Evolutionary conservation across 2,329 filamentous ascomycete genomes (phyloP), one percentile per base, ranked within the genome.

Genomic region (Pestalotiopsis sp.): DNA sequence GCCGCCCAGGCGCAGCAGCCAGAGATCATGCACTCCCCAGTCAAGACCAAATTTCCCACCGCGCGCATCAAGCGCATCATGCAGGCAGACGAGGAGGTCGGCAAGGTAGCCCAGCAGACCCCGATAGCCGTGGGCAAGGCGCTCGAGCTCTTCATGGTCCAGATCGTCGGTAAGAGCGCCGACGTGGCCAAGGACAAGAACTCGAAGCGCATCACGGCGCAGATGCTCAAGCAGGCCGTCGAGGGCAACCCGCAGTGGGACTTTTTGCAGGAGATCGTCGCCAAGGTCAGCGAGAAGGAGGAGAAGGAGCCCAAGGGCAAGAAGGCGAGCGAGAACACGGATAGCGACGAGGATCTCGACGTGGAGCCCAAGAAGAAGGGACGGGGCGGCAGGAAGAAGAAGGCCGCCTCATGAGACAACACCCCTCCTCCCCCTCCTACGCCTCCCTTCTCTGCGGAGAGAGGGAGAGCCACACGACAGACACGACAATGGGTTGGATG

Each of bases 51-150:
- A 77, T 99, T 99, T 77, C 96, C 96, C 1, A 97, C 97, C 39
- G 96, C 96, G 14, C 89, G 96, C 71, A 99, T 99, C 84, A 99
- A 99, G 86, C 91, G 96, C 65, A 98, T 99, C 76, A 98, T 99
- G 96, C 96, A 99, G 82, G 95, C 95, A 12, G 96, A 99, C 77
- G 96, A 99, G 78, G 96, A 99, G 79, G 95, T 99, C 0, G 96
- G 96, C 71, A 99, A 99, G 82, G 96, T 99, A 11, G 95, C 96
- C 3, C 96, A 99, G 81, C 96, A 98, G 70, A 98, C 96, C 0
- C 95, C 95, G 17, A 97, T 97, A 68, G 96, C 95, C 31, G 95
- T 98, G 59, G 93, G 93, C 73, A 98, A 98, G 84, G 96, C 96
- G 17, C 87, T 99, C 6, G 96, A 99, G 82, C 87, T 99, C 9